Conservation (phyloP, 2,329 filamentous ascomycete species). For the Xylariaceae sp. region DNA sequence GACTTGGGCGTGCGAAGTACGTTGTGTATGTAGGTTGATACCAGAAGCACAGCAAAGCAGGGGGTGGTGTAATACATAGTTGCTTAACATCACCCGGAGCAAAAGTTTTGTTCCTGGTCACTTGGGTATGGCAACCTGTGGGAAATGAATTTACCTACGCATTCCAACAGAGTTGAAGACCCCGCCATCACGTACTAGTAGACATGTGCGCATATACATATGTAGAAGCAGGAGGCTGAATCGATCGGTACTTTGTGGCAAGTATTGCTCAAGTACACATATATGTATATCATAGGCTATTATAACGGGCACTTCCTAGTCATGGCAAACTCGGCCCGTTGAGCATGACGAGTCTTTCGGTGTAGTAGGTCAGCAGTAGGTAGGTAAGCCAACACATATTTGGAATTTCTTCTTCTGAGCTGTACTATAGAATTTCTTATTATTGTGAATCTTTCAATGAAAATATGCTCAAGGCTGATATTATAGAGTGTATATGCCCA, state of each 20-base stretch:
- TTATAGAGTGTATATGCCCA: not conserved
- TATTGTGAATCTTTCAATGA: no score
- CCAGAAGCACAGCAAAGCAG: not conserved
- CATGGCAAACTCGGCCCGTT: not conserved
- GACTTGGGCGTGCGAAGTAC: not conserved
- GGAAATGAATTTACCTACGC: constrained; percentile 1
- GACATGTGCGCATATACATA: no score
- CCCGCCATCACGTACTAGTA: constrained; percentile 4
- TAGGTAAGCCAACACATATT: no score
- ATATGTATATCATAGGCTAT: not conserved
- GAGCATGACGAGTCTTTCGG: not conserved
- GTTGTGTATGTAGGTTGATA: not conserved
- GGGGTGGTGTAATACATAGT: not conserved
- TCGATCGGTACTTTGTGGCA: not conserved
- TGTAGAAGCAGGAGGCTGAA: constrained; percentile 10
- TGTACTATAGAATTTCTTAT: not conserved
- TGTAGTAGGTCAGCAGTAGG: not conserved
- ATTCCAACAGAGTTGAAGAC: constrained; percentile 6
- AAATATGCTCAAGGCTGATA: not conserved
- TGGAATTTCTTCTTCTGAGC: no score
- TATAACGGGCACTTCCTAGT: not conserved
- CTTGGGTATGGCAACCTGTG: constrained; percentile 11
- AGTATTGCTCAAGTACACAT: not conserved
- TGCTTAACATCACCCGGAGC: constrained; percentile 3
- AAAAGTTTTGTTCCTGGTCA: constrained; percentile 20